A percentile compares a stretch with the other conserved stretches of the same genome.
Evolutionary conservation across 768 basidiomycete species (phyloP).

Genomic region (Trametopsis cervina): DNA sequence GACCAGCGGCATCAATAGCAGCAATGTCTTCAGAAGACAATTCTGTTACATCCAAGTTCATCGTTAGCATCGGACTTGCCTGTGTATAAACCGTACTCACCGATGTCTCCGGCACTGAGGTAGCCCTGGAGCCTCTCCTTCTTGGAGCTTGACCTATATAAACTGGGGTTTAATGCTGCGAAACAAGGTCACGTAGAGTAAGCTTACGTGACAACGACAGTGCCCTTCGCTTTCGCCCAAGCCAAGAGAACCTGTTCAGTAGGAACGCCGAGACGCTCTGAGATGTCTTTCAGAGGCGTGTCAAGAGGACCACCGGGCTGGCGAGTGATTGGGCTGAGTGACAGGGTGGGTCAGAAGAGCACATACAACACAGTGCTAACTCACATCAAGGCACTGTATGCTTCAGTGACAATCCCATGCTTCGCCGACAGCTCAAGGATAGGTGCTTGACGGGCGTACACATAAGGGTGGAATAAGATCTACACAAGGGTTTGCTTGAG

Average conservation of each 20-base stretch:
- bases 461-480: slow-evolving; percentile 71
- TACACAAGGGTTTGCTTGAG: slow-evolving; percentile 20
- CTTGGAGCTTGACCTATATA: slow-evolving; percentile 54
- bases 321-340: slow-evolving; percentile 50
- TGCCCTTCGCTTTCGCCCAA: slow-evolving; percentile 66
- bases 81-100: no score
- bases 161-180: background rate
- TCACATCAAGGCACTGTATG: slow-evolving; percentile 62
- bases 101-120: slow-evolving; percentile 56
- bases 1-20: slow-evolving; percentile 54
- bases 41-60: slow-evolving; percentile 26
- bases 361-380: slow-evolving; percentile 13
- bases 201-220: slow-evolving; percentile 54
- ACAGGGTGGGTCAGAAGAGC: slow-evolving; percentile 1
- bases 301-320: slow-evolving; percentile 60
- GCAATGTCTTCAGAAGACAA: slow-evolving; percentile 45
- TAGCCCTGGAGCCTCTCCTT: slow-evolving; percentile 61
- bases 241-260: slow-evolving; percentile 66
- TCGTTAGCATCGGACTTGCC: no score
- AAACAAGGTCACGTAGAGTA: slow-evolving; percentile 7
- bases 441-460: slow-evolving; percentile 43
- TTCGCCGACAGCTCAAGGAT: slow-evolving; percentile 50
- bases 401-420: slow-evolving; percentile 63
- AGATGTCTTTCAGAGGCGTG: slow-evolving; percentile 46
- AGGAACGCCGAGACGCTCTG: slow-evolving; percentile 40